Base-by-base conservation (phyloP, 1,284 basidiomycete genomes). In the Heterobasidion annosum region DNA sequence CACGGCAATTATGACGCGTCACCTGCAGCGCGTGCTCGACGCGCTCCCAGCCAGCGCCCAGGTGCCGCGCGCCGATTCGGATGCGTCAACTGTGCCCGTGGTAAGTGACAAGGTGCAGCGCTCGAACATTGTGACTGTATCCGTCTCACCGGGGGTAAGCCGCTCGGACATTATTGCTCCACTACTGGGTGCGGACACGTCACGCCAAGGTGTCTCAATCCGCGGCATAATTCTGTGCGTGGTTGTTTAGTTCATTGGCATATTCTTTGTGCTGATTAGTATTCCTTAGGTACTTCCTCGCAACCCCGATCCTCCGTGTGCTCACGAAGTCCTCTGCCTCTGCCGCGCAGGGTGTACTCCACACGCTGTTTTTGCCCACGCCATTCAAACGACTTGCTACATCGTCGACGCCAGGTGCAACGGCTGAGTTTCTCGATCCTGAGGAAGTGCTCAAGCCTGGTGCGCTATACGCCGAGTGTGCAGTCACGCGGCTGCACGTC, bases 11-110 rank as follows among this genome's bases (percentile, higher is more conserved):
- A 72, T 88, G 34, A 82, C 77, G 19, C 77, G 85, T 10, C 88
- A 91, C 67, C 73, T 91, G 1, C 88, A 91, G 63, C 82, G 88
- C 12, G 77, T 91, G 42, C 71, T 91, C 13, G 85, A 91, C 60
- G 86, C 88, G 0, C 76, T 91, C 1, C 85, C 87, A 0, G 72
- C 74, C 4, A 68, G 78, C 6, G 76, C 75, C 8, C 82, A 81
- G 51, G 69, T 80, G 0, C 78, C 81, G 6, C 76, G 76, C 54
- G 75, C 81, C 2, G 73, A 81, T 48, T 70, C 64, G 44, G 61
- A 64, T 7, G 59, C 67, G 0, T 70, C 64, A 52, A 61, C 74
- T 0, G 66, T 81, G 12, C 77, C 73, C 6, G 72, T 82, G 8
- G 75, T 79, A 57, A 76, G 68, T 58, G 62, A 70, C 0, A 74